Evolutionary conservation across 2,329 filamentous ascomycete species (phyloP).

Genomic region (Alternaria sp.): DNA sequence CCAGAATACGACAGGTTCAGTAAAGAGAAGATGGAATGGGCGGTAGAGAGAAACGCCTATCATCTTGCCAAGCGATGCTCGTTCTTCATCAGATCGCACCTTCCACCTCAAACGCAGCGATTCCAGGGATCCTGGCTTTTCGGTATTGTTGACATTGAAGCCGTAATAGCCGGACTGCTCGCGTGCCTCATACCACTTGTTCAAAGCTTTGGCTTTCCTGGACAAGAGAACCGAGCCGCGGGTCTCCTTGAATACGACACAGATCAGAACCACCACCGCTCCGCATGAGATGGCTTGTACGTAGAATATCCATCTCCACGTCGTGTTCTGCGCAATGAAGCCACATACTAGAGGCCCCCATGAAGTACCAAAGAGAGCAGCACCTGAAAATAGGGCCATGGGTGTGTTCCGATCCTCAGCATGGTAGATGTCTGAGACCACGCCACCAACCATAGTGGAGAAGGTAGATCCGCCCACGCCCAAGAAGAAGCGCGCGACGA

Average conservation of each 20-base stretch:
- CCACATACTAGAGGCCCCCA: slow-evolving; percentile 76
- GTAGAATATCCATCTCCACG: slow-evolving; percentile 91
- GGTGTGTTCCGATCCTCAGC: slow-evolving; percentile 81
- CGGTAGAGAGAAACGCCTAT: slow-evolving; percentile 76
- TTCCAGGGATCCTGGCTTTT: slow-evolving; percentile 34
- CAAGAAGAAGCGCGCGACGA: slow-evolving; percentile 76
- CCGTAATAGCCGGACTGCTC: slow-evolving; percentile 69
- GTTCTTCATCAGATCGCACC: slow-evolving; percentile 78
- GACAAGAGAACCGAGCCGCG: slow-evolving; percentile 80
- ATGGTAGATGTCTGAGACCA: slow-evolving; percentile 85
- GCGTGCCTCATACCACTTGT: slow-evolving; percentile 77
- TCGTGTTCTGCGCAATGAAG: slow-evolving; percentile 69
- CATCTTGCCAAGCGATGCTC: slow-evolving; percentile 71
- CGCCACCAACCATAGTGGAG: slow-evolving; percentile 89
- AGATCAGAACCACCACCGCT: slow-evolving; percentile 68
- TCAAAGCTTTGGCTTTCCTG: slow-evolving; percentile 74
- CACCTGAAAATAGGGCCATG: slow-evolving; percentile 87
- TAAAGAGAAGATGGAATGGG: slow-evolving; percentile 78
- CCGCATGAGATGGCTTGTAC: slow-evolving; percentile 76
- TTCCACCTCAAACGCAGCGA: slow-evolving; percentile 75
- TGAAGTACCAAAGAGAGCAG: slow-evolving; percentile 79
- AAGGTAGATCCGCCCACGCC: slow-evolving; percentile 81
- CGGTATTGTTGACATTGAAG: slow-evolving; percentile 53
- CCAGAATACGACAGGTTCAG: slow-evolving; percentile 80
- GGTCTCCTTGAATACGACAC: slow-evolving; percentile 79